phyloP scores from a whole-genome alignment of 257 asterid genomes.

The Vinca minor region DNA sequence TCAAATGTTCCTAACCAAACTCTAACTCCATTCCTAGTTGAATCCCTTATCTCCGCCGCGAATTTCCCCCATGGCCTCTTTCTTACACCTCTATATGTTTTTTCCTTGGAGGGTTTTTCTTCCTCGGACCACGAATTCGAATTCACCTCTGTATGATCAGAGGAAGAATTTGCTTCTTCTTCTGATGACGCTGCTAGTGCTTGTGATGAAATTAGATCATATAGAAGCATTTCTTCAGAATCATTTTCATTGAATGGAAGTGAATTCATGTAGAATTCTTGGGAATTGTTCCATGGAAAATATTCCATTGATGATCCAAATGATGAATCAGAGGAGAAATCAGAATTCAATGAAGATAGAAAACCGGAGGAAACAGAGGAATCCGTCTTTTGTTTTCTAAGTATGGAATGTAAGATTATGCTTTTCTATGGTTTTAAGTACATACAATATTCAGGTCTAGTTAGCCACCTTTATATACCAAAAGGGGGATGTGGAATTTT shows the following conservation, averaged over 20 bases:
- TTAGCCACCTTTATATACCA: conserved; percentile 22
- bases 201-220: conserved; percentile 26
- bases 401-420: no score
- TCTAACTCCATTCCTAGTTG: conserved; percentile 65
- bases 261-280: conserved; percentile 8
- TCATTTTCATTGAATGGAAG: conserved; percentile 43
- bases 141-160: conserved; percentile 31
- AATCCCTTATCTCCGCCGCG: conserved; percentile 85
- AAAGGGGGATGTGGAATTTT: neutral
- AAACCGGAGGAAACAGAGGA: conserved; percentile 24
- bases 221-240: conserved; percentile 49
- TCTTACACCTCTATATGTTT: conserved; percentile 60
- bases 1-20: conserved; percentile 85
- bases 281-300: conserved; percentile 12
- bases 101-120: conserved; percentile 20
- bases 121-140: conserved; percentile 26
- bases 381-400: no score
- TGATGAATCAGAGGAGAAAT: no score
- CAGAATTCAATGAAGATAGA: conserved; percentile 21
- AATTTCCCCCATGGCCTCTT: conserved; percentile 86
- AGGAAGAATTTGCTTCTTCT: conserved; percentile 34
- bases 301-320: conserved; percentile 22
- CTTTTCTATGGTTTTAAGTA: no score
- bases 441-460: conserved; percentile 5
- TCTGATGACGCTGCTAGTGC: no score